Evolutionary conservation across 2,329 filamentous ascomycete genomes (phyloP).

Genomic region (Emmonsia crescens): DNA sequence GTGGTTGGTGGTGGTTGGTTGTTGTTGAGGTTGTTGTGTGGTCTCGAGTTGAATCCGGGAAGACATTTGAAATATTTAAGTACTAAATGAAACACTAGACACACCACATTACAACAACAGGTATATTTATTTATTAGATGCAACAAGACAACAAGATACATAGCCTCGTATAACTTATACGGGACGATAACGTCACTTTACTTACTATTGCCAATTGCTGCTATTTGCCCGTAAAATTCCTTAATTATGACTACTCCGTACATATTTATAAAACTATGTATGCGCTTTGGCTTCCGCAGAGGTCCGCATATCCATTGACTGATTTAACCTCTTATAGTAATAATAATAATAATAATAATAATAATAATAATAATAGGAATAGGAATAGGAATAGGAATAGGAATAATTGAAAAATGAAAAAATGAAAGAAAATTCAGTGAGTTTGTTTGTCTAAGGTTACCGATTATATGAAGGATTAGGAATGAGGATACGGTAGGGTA

Average conservation of each 20-base stretch:
- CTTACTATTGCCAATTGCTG: too few relatives aligned
- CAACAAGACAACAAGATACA: neutral
- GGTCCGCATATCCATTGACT: neutral
- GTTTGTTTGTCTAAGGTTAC: too few relatives aligned
- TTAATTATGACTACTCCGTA: neutral
- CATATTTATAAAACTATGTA: too few relatives aligned
- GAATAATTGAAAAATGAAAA: constrained; percentile 6
- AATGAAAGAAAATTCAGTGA: too few relatives aligned
- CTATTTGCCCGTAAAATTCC: neutral
- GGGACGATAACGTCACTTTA: neutral
- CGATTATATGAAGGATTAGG: too few relatives aligned
- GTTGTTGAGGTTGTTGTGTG: constrained; percentile 2
- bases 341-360: too few relatives aligned
- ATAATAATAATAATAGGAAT: too few relatives aligned
- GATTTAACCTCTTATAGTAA: too few relatives aligned
- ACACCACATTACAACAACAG: too few relatives aligned
- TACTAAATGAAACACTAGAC: neutral
- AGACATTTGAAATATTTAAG: neutral
- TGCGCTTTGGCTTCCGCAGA: neutral
- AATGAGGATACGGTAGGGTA: too few relatives aligned
- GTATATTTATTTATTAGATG: too few relatives aligned
- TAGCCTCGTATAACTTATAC: neutral
- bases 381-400: too few relatives aligned
- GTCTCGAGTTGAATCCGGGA: neutral
- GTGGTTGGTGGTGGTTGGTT: neutral